phyloP scores from a whole-genome alignment of 73 alveolate genomes.

The Stentor coeruleus region DNA sequence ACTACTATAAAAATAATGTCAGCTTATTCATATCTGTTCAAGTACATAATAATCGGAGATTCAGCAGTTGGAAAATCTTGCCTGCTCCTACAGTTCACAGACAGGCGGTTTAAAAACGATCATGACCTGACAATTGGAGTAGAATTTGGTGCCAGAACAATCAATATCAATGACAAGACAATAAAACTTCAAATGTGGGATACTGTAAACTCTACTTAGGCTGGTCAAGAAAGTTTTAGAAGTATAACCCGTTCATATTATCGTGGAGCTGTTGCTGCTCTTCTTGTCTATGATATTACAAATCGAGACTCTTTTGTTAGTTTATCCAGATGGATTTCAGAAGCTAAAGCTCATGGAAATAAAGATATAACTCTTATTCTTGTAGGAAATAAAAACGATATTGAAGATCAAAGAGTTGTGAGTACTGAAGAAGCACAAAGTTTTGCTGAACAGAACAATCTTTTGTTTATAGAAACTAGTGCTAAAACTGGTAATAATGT shows the following conservation, averaged over 20 bases:
- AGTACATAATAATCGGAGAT: slow-evolving; percentile 69
- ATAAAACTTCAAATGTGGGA: slow-evolving; percentile 93
- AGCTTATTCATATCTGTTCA: slow-evolving; percentile 54
- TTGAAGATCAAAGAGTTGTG: slow-evolving; percentile 58
- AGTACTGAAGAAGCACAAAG: slow-evolving; percentile 60
- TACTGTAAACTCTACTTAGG: slow-evolving; percentile 57
- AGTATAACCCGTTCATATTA: slow-evolving; percentile 85
- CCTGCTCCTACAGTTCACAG: slow-evolving; percentile 69
- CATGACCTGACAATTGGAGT: slow-evolving; percentile 93
- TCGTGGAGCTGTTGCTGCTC: slow-evolving; percentile 87
- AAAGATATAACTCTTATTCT: slow-evolving; percentile 36
- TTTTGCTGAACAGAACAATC: slow-evolving; percentile 64
- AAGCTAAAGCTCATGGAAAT: slow-evolving; percentile 40
- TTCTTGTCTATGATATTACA: slow-evolving; percentile 84
- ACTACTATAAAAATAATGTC: not conserved
- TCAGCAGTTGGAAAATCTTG: slow-evolving; percentile 90
- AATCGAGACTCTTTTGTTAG: slow-evolving; percentile 53
- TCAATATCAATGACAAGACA: slow-evolving; percentile 61
- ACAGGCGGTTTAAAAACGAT: slow-evolving; percentile 67
- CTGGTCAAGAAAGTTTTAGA: slow-evolving; percentile 93
- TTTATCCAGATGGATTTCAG: slow-evolving; percentile 47
- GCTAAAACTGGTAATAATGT: slow-evolving; percentile 67
- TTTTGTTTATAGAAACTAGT: slow-evolving; percentile 73
- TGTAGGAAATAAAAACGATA: slow-evolving; percentile 49
- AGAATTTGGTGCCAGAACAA: slow-evolving; percentile 85